phyloP scores from a whole-genome alignment of 345 rosid species.

The Syzygium aqueum region DNA sequence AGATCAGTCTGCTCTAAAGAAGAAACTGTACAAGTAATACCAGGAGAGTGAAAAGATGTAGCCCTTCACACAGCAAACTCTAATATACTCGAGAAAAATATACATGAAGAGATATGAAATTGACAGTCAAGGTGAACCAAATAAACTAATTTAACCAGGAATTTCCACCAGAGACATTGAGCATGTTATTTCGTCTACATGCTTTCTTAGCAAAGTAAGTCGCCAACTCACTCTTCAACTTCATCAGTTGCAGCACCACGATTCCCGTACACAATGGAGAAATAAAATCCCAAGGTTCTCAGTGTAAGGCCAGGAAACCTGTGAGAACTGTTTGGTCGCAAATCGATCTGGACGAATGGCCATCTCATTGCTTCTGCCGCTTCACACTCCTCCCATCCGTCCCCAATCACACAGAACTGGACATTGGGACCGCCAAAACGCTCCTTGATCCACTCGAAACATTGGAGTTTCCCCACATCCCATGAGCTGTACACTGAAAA shows the following conservation, averaged over 20 bases:
- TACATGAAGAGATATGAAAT: not conserved
- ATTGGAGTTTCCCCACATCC: constrained; percentile 72
- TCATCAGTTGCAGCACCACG: not conserved
- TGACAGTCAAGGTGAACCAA: not conserved
- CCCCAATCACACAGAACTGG: constrained; percentile 72
- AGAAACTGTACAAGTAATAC: not conserved
- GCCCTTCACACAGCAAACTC: not conserved
- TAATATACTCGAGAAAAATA: not conserved
- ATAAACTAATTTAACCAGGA: not conserved
- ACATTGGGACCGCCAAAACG: constrained; percentile 35
- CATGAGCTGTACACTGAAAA: constrained; percentile 71
- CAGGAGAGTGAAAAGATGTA: not conserved
- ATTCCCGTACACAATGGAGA: constrained; percentile 51
- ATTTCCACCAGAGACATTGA: not conserved
- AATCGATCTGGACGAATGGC: constrained; percentile 79
- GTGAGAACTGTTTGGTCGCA: constrained; percentile 46
- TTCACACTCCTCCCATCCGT: constrained; percentile 88
- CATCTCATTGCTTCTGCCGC: constrained; percentile 81
- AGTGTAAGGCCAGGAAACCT: constrained; percentile 80
- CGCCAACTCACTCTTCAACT: not conserved
- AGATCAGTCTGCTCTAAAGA: not conserved
- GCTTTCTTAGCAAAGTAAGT: not conserved
- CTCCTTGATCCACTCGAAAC: constrained; percentile 64
- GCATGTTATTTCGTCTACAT: not conserved
- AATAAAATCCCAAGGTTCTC: constrained; percentile 56